Evolutionary conservation across 169 alveolate species (phyloP).

Genomic region (Theileria parva): DNA sequence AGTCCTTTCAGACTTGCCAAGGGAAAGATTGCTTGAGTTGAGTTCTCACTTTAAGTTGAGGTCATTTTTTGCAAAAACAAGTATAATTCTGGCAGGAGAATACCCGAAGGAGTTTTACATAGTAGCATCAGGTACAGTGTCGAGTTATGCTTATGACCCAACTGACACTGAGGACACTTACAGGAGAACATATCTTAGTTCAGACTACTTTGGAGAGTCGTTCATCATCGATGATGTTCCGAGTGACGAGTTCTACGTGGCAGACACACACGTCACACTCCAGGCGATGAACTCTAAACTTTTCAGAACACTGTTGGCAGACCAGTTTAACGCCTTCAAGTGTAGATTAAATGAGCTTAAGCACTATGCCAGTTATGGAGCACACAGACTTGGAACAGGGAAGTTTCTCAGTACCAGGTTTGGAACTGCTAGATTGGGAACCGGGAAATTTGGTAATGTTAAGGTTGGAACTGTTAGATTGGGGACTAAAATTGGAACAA

Average conservation of each 20-base stretch:
- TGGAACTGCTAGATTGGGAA: not conserved
- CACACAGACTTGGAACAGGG: not conserved
- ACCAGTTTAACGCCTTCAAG: conserved; percentile 43
- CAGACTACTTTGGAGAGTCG: conserved; percentile 76
- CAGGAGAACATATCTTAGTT: conserved; percentile 48
- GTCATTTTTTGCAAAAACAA: conserved; percentile 64
- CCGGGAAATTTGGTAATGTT: not conserved
- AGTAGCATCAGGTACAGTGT: conserved; percentile 76
- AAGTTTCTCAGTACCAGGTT: not conserved
- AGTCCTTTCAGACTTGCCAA: conserved; percentile 49
- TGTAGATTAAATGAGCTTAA: conserved; percentile 8
- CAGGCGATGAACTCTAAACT: conserved; percentile 34
- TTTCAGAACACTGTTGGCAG: conserved; percentile 29
- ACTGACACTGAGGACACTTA: conserved; percentile 49
- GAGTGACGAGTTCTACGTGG: conserved; percentile 64
- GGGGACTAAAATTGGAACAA: not conserved
- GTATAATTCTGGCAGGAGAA: conserved; percentile 77
- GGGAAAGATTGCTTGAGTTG: conserved; percentile 21
- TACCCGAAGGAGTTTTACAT: conserved; percentile 67
- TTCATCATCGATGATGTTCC: conserved; percentile 61
- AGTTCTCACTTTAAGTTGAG: conserved; percentile 43
- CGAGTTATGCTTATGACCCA: conserved; percentile 71
- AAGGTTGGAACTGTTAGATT: not conserved
- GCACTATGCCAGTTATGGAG: not conserved
- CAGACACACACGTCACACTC: conserved; percentile 75